A percentile compares a stretch with the other conserved stretches of the same genome.
These are phyloP conservation scores for Fusarium buharicum DNA, from an alignment of 2,329 filamentous ascomycete genomes.

Conservation along the genomic window DNA sequence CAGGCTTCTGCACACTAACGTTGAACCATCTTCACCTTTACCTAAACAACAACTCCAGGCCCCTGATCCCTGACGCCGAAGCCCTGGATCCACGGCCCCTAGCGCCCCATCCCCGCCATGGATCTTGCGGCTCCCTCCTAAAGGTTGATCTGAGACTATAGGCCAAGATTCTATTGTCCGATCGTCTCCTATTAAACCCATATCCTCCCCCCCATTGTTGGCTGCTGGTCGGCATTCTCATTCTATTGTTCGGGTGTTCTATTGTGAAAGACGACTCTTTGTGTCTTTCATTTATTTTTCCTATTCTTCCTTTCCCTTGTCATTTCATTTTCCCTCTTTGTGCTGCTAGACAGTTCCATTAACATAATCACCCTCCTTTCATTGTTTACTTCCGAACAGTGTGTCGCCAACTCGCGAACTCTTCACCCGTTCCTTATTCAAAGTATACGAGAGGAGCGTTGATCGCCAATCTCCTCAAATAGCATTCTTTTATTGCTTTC, in stretches of 20 bases:
- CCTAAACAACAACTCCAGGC: conserved; percentile 26
- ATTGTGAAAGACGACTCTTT: conserved; percentile 44
- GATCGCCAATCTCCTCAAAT: conserved; percentile 46
- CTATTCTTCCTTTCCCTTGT: conserved; percentile 39
- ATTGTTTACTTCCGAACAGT: conserved; percentile 28
- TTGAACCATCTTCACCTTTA: neutral
- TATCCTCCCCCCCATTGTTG: conserved; percentile 36
- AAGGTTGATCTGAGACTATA: conserved; percentile 36
- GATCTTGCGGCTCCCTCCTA: conserved; percentile 47
- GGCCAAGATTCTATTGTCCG: conserved; percentile 36
- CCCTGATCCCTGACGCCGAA: conserved; percentile 33
- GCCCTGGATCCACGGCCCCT: conserved; percentile 38
- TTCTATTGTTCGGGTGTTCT: conserved; percentile 44
- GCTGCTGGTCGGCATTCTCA: conserved; percentile 42
- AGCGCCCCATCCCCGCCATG: conserved; percentile 43
- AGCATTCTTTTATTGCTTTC: conserved; percentile 38
- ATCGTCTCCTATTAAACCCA: conserved; percentile 45
- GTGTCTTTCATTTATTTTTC: conserved; percentile 41
- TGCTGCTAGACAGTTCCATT: conserved; percentile 43
- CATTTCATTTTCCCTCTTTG: conserved; percentile 33
- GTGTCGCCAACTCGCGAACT: conserved; percentile 29
- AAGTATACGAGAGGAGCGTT: conserved; percentile 47
- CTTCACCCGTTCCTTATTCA: conserved; percentile 35
- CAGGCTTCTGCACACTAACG: conserved; percentile 36
- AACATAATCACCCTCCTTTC: conserved; percentile 43